A percentile compares a stretch with the other conserved stretches of the same genome.
These are phyloP conservation scores for Ustilago shanxiensis DNA, from an alignment of 1,284 basidiomycete species.

Conservation along the genomic window DNA sequence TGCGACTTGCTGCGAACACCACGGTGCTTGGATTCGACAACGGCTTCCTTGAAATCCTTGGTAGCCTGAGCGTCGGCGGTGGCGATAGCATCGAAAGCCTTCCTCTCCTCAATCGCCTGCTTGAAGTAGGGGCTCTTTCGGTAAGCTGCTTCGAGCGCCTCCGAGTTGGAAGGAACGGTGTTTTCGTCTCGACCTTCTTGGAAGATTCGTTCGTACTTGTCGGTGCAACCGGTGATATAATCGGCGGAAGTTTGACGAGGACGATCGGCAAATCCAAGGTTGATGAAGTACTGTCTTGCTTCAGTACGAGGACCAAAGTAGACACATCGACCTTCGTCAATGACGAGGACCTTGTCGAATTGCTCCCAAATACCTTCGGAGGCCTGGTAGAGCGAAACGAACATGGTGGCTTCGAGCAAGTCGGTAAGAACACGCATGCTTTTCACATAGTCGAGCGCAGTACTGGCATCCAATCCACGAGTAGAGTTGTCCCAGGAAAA, in stretches of 20 bases:
- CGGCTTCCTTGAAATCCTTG: conserved; percentile 79
- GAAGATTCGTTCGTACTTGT: conserved; percentile 72
- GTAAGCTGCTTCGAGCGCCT: conserved; percentile 80
- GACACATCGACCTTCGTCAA: conserved; percentile 65
- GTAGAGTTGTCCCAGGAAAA: conserved; percentile 79
- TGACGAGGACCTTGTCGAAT: conserved; percentile 73
- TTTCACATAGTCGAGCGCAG: conserved; percentile 83
- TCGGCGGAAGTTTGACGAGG: conserved; percentile 78
- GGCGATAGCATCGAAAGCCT: conserved; percentile 78
- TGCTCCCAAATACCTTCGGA: conserved; percentile 73
- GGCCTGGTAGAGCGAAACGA: conserved; percentile 83
- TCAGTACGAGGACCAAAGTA: conserved; percentile 65
- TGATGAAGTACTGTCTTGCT: conserved; percentile 61
- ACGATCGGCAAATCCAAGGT: conserved; percentile 70
- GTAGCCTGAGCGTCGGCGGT: conserved; percentile 76
- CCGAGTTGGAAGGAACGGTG: conserved; percentile 81
- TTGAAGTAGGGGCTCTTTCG: conserved; percentile 74
- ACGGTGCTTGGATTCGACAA: conserved; percentile 82
- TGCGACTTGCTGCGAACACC: conserved; percentile 86
- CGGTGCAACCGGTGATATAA: conserved; percentile 62
- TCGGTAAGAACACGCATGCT: conserved; percentile 83
- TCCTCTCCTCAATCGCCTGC: conserved; percentile 73
- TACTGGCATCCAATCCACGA: conserved; percentile 85
- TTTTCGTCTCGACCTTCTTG: conserved; percentile 77
- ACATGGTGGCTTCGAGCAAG: conserved; percentile 80